Conservation (phyloP, 106 monocot species). For the Dendrobium nobile region DNA sequence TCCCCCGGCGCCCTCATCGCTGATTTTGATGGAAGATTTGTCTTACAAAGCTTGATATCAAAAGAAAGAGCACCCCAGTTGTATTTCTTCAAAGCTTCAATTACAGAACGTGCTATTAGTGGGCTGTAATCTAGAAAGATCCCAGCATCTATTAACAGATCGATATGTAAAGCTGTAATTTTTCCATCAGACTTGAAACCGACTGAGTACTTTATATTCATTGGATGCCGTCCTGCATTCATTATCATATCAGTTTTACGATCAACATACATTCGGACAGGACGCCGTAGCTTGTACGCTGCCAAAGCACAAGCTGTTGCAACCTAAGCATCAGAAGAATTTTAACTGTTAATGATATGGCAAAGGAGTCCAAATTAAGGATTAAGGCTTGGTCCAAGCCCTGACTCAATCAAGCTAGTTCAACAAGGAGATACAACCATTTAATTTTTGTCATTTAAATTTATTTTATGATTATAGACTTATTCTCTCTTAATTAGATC, state of each 20-base stretch:
- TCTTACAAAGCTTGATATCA: slow-evolving; percentile 66
- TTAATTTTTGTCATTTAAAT: no score
- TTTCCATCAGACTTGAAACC: slow-evolving; percentile 73
- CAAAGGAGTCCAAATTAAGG: no score
- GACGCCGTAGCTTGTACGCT: slow-evolving; percentile 59
- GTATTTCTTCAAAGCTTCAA: slow-evolving; percentile 62
- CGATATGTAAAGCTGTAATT: slow-evolving; percentile 70
- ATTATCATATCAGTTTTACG: slow-evolving; percentile 90
- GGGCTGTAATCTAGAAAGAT: slow-evolving; percentile 47
- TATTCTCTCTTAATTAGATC: no score
- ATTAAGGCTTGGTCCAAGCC: no score
- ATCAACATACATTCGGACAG: slow-evolving; percentile 78
- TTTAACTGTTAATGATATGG: not conserved
- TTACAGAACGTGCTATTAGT: slow-evolving; percentile 27
- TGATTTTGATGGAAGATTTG: slow-evolving; percentile 55
- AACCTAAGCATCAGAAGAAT: slow-evolving; percentile 29
- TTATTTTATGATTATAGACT: no score
- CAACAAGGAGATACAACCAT: no score
- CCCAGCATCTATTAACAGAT: slow-evolving; percentile 67
- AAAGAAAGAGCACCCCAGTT: slow-evolving; percentile 82
- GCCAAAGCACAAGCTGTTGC: slow-evolving; percentile 79
- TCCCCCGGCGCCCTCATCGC: slow-evolving; percentile 77
- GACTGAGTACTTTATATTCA: slow-evolving; percentile 64
- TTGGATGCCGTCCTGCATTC: slow-evolving; percentile 76
- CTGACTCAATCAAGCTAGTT: no score